These are phyloP conservation scores for Quillaja saponaria DNA, from an alignment of 306 rosid genomes.

Conservation along the genomic window DNA sequence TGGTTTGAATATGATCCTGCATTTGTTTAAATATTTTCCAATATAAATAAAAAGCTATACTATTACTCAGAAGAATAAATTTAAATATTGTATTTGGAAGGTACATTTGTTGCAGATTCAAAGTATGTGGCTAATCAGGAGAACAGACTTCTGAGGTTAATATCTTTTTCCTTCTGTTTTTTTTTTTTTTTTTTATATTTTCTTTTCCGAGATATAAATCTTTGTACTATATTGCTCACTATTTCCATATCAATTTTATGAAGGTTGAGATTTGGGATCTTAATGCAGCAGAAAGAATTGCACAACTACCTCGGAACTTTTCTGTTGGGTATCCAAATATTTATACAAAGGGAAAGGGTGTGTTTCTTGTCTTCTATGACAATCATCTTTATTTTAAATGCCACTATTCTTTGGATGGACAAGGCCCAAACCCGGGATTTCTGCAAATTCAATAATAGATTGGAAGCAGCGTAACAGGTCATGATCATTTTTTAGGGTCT, in stretches of 20 bases:
- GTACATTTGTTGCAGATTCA: constrained; percentile 42
- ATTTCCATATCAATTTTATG: constrained; percentile 29
- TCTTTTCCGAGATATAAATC: not conserved
- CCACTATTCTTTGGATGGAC: constrained; percentile 10
- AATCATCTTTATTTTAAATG: constrained; percentile 15
- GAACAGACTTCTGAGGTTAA: constrained; percentile 79
- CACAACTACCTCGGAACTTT: constrained; percentile 51
- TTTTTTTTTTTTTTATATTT: constrained; percentile 26
- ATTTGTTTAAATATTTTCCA: too few species aligned
- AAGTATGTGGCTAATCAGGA: constrained; percentile 70
- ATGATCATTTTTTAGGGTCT: too few species aligned
- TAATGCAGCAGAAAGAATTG: constrained; percentile 61
- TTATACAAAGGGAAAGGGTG: constrained; percentile 60
- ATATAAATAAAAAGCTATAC: too few species aligned
- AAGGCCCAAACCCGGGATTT: too few species aligned
- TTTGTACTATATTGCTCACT: constrained; percentile 18
- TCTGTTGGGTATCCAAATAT: constrained; percentile 36
- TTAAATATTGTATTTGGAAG: constrained; percentile 29
- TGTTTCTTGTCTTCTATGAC: constrained; percentile 20
- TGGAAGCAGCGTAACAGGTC: too few species aligned
- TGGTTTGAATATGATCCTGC: too few species aligned
- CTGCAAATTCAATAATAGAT: too few species aligned
- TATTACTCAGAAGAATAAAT: too few species aligned
- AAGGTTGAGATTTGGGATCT: constrained; percentile 99
- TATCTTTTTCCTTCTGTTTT: constrained; percentile 20